These are phyloP conservation scores for Metarhizium brunneum DNA, from an alignment of 2,329 filamentous ascomycete species.

Conservation along the genomic window DNA sequence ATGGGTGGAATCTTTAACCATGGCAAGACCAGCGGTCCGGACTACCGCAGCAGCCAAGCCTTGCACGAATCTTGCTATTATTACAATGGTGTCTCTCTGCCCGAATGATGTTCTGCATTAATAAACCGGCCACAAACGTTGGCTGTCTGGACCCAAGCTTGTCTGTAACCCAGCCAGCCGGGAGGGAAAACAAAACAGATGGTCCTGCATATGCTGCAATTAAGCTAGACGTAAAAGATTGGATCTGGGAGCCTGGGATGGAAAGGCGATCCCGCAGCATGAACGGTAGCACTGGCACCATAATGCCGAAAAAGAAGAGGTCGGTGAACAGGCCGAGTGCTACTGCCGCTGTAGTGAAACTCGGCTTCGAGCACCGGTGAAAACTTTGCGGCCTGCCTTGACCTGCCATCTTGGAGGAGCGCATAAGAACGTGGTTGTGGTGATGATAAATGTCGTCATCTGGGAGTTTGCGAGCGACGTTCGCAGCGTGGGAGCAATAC, in stretches of 20 bases:
- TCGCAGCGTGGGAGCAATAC: too few species aligned
- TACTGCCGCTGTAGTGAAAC: slow-evolving; percentile 1
- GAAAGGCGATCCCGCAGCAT: slow-evolving; percentile 4
- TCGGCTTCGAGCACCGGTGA: background rate
- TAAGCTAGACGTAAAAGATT: background rate
- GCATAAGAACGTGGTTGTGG: too few species aligned
- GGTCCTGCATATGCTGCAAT: slow-evolving; percentile 1
- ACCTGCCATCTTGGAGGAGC: too few species aligned
- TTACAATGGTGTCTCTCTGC: background rate
- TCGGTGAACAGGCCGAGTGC: slow-evolving; percentile 6
- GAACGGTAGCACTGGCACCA: slow-evolving; percentile 7
- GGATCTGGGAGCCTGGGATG: slow-evolving; percentile 1
- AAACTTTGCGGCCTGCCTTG: background rate
- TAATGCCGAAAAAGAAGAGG: slow-evolving; percentile 6
- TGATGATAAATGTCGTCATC: too few species aligned
- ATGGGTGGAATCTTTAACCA: background rate
- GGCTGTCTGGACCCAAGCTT: background rate
- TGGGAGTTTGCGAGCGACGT: too few species aligned
- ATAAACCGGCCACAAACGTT: background rate
- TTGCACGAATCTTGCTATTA: background rate
- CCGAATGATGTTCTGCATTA: background rate
- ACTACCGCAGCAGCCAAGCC: background rate
- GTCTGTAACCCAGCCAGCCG: background rate
- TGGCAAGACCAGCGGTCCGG: background rate
- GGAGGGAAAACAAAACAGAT: background rate